Base-by-base conservation (phyloP, 495 filamentous ascomycete species). In the Tuber umbilicatum region DNA sequence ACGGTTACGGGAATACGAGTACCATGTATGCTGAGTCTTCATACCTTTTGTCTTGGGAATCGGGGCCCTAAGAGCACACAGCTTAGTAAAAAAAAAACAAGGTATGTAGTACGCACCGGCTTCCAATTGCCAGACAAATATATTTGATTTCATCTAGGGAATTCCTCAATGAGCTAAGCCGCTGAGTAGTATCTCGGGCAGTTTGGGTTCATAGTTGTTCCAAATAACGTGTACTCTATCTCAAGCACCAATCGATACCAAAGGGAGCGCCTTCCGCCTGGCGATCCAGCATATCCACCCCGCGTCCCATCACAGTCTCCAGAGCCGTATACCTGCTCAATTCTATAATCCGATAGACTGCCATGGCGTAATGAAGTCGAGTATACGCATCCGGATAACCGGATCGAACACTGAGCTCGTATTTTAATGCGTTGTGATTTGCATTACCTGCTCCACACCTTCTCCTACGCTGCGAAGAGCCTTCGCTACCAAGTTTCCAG, bases 401-500 rank as follows among this genome's bases (percentile, higher is more conserved):
- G 72, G 69, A 41, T 74, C 75, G 69, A 72, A 78, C 39, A 70
- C 42, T 64, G 71, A 60, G 50, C 72, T 60, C 50, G 69, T 27
- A 16, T 64, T 10, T 64, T 12, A 77, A 43, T 78, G 70, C 68
- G 39, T 79, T 72, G 31, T 67, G 68, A 45, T 69, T 68, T 41
- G 72, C 60, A 69, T 69, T 72, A 35, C 71, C 68, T 77, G 27
- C 37, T 31, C n/a, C 68, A 21, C 71, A 69, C 76, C 69, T 31
- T 70, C 55, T 37, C 55, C 60, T 47, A 41, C 55, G 55, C 55
- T 64, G 55, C 55, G 27, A 31, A 64, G 55, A 16, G 55, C 17
- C 7, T 31, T 76, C 75, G 75, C 73, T 78, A 79, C 75, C 76
- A 21, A 74, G 38, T 55, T 74, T 71, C 73, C 21, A 64, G 31